phyloP scores from a whole-genome alignment of 2,329 filamentous ascomycete genomes.

The Didymellaceae sp. region DNA sequence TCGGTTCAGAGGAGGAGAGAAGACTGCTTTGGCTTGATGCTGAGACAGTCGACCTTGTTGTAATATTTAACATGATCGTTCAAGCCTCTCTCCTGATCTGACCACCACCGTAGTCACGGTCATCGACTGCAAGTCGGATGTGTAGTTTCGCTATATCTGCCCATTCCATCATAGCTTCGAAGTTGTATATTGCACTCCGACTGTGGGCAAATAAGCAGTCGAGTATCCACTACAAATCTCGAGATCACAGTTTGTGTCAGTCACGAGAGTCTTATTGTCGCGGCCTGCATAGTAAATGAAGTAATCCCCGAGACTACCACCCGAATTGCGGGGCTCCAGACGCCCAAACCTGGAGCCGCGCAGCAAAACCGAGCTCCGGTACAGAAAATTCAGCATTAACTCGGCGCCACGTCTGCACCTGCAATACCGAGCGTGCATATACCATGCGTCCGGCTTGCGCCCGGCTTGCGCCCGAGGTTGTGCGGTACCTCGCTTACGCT shows the following conservation, averaged over 20 bases:
- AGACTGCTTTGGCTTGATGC: too few species aligned
- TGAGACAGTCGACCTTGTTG: not conserved
- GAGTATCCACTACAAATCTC: constrained; percentile 3
- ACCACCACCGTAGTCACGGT: not conserved
- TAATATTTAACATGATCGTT: not conserved
- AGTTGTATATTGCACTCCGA: constrained; percentile 10
- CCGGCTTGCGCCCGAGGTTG: constrained; percentile 1
- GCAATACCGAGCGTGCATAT: constrained; percentile 4
- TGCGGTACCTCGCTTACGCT: constrained; percentile 1
- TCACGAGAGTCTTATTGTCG: constrained; percentile 10
- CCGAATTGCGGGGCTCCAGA: constrained; percentile 9
- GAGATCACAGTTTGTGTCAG: not conserved
- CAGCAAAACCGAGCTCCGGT: not conserved
- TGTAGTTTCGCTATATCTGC: constrained; percentile 9
- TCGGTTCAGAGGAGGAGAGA: too few species aligned
- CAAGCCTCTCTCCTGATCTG: constrained; percentile 4
- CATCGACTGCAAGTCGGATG: not conserved
- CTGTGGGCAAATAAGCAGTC: constrained; percentile 7
- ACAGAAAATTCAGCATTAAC: constrained; percentile 6
- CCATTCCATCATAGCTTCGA: constrained; percentile 8
- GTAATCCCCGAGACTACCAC: constrained; percentile 4
- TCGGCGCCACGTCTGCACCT: constrained; percentile 3
- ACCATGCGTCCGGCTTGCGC: constrained; percentile 1
- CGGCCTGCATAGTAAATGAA: constrained; percentile 3
- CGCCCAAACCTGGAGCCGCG: constrained; percentile 5